A percentile compares a stretch with the other conserved stretches of the same genome.
Conservation (phyloP, 108 stramenopile genomes). For the Mayamaea pseudoterrestris region DNA sequence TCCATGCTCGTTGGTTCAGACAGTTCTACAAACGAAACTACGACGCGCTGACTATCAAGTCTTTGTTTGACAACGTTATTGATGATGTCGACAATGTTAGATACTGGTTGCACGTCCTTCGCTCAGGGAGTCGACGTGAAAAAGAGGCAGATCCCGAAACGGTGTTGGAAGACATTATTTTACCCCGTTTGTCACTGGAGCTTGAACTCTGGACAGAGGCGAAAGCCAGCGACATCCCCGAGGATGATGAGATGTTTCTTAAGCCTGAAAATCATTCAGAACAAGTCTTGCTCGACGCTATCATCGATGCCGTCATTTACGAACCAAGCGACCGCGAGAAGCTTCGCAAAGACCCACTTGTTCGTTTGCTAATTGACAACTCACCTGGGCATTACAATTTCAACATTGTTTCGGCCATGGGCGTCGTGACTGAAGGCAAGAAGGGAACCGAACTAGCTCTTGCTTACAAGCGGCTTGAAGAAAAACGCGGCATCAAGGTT, state of each 20-base stretch:
- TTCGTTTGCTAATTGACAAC: slow-evolving; percentile 62
- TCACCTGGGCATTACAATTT: slow-evolving; percentile 66
- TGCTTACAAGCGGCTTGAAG: slow-evolving; percentile 52
- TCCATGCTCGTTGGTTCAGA: slow-evolving; percentile 73
- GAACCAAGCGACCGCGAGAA: slow-evolving; percentile 41
- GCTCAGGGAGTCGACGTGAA: neutral
- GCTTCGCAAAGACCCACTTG: slow-evolving; percentile 54
- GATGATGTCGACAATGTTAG: slow-evolving; percentile 75
- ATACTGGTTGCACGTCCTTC: slow-evolving; percentile 50
- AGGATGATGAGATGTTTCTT: slow-evolving; percentile 29
- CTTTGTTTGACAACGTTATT: slow-evolving; percentile 63
- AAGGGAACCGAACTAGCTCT: slow-evolving; percentile 62
- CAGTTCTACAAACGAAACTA: slow-evolving; percentile 76
- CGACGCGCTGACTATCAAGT: slow-evolving; percentile 76
- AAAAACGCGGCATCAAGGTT: slow-evolving; percentile 48
- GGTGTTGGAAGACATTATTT: neutral
- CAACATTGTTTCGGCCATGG: slow-evolving; percentile 78
- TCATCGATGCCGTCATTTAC: slow-evolving; percentile 73
- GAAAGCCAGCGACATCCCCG: neutral
- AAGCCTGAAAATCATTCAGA: slow-evolving; percentile 42
- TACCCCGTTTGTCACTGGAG: neutral
- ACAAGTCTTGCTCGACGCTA: slow-evolving; percentile 68
- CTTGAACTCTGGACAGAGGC: neutral
- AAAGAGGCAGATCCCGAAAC: too few relatives aligned
- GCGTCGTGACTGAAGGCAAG: slow-evolving; percentile 83